Conservation (phyloP, 2,329 filamentous ascomycete genomes). For the Exophiala aquamarina region DNA sequence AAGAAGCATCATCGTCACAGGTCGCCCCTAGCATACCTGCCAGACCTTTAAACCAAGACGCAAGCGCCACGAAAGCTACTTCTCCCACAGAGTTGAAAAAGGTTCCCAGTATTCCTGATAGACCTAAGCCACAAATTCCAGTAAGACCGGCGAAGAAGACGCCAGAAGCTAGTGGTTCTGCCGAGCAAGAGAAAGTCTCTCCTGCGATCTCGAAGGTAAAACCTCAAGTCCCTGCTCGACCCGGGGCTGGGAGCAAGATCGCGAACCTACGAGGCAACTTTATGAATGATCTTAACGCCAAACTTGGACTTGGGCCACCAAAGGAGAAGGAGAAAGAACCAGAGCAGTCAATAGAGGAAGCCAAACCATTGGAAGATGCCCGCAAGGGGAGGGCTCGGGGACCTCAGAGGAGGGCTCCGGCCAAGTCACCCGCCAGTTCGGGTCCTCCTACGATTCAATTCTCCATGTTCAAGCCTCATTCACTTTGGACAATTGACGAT, state of each 20-base stretch:
- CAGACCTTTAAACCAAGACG: constrained; percentile 36
- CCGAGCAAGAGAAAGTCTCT: constrained; percentile 33
- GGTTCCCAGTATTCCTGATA: constrained; percentile 55
- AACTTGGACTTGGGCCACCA: constrained; percentile 82
- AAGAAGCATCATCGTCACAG: constrained; percentile 24
- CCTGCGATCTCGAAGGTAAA: constrained; percentile 66
- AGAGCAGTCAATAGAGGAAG: constrained; percentile 51
- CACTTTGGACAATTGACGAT: constrained; percentile 28
- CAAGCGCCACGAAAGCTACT: constrained; percentile 34
- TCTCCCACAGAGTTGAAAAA: constrained; percentile 51
- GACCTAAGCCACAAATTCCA: constrained; percentile 67
- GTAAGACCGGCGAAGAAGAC: constrained; percentile 59
- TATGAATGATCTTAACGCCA: constrained; percentile 88
- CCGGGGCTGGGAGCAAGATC: constrained; percentile 75
- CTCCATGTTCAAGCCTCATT: constrained; percentile 21
- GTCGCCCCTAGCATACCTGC: constrained; percentile 30
- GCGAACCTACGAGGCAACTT: constrained; percentile 88
- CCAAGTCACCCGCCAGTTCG: constrained; percentile 45
- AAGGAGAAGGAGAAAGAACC: constrained; percentile 64
- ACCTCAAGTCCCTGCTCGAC: constrained; percentile 76
- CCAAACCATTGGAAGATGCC: constrained; percentile 80
- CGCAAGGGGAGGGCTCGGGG: constrained; percentile 88
- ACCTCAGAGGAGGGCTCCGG: constrained; percentile 72
- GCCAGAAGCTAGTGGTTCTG: constrained; percentile 40
- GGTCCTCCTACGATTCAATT: constrained; percentile 14